Conservation (phyloP, 305 asterid genomes). For the Ajuga reptans region DNA sequence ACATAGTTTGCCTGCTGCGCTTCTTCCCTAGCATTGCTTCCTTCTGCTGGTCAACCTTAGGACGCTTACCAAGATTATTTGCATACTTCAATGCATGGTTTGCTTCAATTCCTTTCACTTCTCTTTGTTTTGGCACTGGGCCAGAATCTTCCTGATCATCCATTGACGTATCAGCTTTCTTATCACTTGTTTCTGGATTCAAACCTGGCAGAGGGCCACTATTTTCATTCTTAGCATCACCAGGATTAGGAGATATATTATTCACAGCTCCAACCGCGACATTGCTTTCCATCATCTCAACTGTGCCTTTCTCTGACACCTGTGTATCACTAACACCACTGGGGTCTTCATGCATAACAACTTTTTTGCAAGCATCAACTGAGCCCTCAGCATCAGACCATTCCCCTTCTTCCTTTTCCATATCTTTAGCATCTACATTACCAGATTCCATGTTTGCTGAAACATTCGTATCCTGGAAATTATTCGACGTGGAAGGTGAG, state of each 20-base stretch:
- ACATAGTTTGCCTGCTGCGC: constrained; percentile 93
- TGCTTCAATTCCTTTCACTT: constrained; percentile 74
- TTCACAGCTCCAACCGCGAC: constrained; percentile 28
- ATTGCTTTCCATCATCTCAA: constrained; percentile 32
- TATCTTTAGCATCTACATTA: constrained; percentile 33
- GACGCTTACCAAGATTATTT: constrained; percentile 73
- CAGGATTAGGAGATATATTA: constrained; percentile 30
- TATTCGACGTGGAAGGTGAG: constrained; percentile 35
- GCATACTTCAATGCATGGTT: constrained; percentile 60
- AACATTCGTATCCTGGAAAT: constrained; percentile 36
- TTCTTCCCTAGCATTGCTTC: constrained; percentile 94
- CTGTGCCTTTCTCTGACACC: constrained; percentile 36
- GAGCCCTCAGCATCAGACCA: constrained; percentile 95
- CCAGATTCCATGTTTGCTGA: constrained; percentile 34
- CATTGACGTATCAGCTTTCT: constrained; percentile 39
- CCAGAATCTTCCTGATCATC: constrained; percentile 64
- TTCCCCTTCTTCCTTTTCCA: constrained; percentile 99
- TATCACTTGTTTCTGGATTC: constrained; percentile 54
- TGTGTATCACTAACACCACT: constrained; percentile 35
- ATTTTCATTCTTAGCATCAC: constrained; percentile 46
- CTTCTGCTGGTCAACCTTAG: constrained; percentile 79
- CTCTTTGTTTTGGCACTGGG: constrained; percentile 56
- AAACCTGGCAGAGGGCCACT: constrained; percentile 27
- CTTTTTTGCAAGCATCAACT: constrained; percentile 34
- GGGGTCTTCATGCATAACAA: constrained; percentile 33